Evolutionary conservation across 192 early-diverging fungal species (phyloP), one percentile per base, ranked within the genome.

Genomic region (Backusella liffmaniae): DNA sequence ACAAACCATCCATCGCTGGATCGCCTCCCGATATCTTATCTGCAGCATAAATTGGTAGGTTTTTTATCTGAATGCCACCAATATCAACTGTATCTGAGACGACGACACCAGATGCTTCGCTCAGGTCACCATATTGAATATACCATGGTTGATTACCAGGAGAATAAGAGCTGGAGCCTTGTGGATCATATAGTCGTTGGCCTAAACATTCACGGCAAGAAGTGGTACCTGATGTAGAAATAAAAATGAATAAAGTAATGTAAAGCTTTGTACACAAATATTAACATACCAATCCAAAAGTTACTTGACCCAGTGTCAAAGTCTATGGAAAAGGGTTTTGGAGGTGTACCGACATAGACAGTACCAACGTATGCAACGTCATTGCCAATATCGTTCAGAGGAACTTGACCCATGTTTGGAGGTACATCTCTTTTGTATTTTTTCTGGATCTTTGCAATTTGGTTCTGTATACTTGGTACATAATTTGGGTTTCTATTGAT

Each of bases 221-320:
- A 66, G 84, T 76, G 9, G 81, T 82, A 16, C 83, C 65, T 73
- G 36, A 71, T 29, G 4, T 29, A 5, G 13, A 16, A 26, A 42
- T 49, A 30, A 71, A 5, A 23, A 6, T 44, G 26, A 15, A 2
- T 13, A 44, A 46, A 29, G 26, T 1, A 7, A 30, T 29, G 8
- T 32, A 32, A 32, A 32, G 32, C 32, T 32, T 32, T 32, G 32
- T 32, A 32, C 32, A 32, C 32, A 32, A 3, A 32, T 32, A 32
- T 32, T 32, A 32, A 32, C 46, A 71, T 73, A 78, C 76, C 66
- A 49, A 91, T 82, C 89, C 90, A 93, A 3, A 91, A 80, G 78
- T 91, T 89, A 10, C 87, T 86, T 1, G 89, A 91, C 13, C 91
- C 90, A 1, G 90, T 92, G 71, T 92, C 90, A 56, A 92, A 86